phyloP scores from a whole-genome alignment of 768 basidiomycete genomes.

The Russula ochroleuca region DNA sequence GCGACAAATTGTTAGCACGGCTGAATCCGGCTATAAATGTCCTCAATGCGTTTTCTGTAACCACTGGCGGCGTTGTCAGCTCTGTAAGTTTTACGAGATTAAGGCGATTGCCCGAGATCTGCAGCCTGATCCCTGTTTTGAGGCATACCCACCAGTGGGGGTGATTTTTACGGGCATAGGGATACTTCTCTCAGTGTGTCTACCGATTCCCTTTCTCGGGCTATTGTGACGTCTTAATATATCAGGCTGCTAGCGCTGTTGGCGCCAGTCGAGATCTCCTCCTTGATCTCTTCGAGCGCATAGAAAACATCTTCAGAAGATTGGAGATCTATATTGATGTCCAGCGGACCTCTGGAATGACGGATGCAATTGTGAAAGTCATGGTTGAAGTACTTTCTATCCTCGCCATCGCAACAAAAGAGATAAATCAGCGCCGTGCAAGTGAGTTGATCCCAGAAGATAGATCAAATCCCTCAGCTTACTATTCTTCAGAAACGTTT shows the following conservation, averaged over 20 bases:
- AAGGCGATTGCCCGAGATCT: too few relatives aligned
- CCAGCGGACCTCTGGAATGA: not conserved
- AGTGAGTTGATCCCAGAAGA: not conserved
- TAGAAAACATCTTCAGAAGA: not conserved
- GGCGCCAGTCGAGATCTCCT: not conserved
- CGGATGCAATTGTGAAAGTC: not conserved
- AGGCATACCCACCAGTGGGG: too few relatives aligned
- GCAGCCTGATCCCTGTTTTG: too few relatives aligned
- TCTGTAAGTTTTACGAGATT: too few relatives aligned
- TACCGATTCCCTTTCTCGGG: too few relatives aligned
- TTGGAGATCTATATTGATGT: not conserved
- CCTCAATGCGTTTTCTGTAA: too few relatives aligned
- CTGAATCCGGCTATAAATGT: too few relatives aligned
- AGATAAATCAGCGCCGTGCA: not conserved
- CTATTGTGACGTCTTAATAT: not conserved
- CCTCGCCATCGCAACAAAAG: slow-evolving; percentile 3
- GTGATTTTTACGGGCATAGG: too few relatives aligned
- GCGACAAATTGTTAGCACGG: too few relatives aligned
- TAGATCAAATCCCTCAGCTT: not conserved
- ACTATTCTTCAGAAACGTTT: not conserved
- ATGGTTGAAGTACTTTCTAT: slow-evolving; percentile 9
- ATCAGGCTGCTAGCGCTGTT: not conserved
- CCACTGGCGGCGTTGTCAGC: too few relatives aligned
- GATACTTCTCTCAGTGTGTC: too few relatives aligned
- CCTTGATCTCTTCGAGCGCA: not conserved